Evolutionary conservation across 345 rosid species (phyloP), one percentile per base, ranked within the genome.

Genomic region (Nasturtium officinale): DNA sequence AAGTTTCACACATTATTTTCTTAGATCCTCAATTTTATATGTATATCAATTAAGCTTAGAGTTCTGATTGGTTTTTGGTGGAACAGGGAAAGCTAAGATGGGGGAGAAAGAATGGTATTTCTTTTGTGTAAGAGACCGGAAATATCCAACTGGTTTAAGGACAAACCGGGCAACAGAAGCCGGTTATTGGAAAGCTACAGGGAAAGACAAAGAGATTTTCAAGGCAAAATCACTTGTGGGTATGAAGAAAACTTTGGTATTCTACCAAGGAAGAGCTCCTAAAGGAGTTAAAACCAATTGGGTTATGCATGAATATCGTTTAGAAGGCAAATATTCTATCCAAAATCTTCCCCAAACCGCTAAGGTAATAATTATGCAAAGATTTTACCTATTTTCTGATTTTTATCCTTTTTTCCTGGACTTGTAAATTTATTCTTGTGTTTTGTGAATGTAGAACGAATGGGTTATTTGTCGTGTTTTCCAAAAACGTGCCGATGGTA

Each of bases 201-300:
- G 89, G 4, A 87, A 83, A 75, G 91, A 87, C 42, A 87, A 67
- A 65, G 91, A 85, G 76, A 87, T 87, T 35, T 79, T 66, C 71
- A 80, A 71, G 16, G 83, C 45, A 0, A 83, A 79, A 58, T 20
- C 85, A 37, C 89, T 91, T 33, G 92, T 91, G 53, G 97, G 97
- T n/a, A 89, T 91, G 97, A 91, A 91, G 80, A 91, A 91, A 78
- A 91, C 97, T n/a, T 69, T 91, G 52, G 97, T 91, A 64, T 91
- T 91, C 78, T 91, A 91, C 73, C 77, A 17, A 79, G 97, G 96
- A 38, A 85, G 97, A 80, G 97, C 97, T 43, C 97, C 97, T 7
- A 89, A 79, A 80, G 97, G 97, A 2, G 74, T 73, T 18, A 89
- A 89, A 80, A 73, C 85, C 73, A 89, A 85, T 38, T 91, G 97